phyloP scores from a whole-genome alignment of 257 asterid species.

The Ajuga chamaepitys region DNA sequence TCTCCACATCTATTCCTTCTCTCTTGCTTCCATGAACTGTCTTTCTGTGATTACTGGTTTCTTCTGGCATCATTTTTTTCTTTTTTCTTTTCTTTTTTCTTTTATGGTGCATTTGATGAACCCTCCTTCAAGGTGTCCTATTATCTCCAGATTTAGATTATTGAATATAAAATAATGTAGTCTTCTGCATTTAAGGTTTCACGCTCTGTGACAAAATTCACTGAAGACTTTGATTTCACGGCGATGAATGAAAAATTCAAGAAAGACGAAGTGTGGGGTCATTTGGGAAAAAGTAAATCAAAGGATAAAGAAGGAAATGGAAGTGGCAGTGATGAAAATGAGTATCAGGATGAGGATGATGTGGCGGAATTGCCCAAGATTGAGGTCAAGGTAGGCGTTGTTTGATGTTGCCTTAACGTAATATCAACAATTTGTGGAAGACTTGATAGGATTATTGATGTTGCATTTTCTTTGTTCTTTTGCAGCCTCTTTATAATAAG shows the following conservation, averaged over 20 bases:
- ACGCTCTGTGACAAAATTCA: slow-evolving; percentile 58
- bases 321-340: slow-evolving; percentile 49
- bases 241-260: slow-evolving; percentile 98
- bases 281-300: slow-evolving; percentile 60
- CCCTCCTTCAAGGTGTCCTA: background rate
- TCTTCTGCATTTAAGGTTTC: slow-evolving; percentile 39
- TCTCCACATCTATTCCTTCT: background rate
- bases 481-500: slow-evolving; percentile 78
- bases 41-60: background rate
- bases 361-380: slow-evolving; percentile 43
- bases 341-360: slow-evolving; percentile 41
- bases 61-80: background rate
- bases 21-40: background rate
- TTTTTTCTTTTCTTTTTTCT: too few relatives aligned
- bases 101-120: background rate
- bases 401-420: background rate
- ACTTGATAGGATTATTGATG: background rate
- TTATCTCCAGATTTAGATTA: background rate
- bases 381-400: slow-evolving; percentile 50
- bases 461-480: background rate
- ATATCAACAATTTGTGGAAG: background rate
- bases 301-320: slow-evolving; percentile 55
- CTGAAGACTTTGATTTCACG: slow-evolving; percentile 91
- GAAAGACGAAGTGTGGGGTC: slow-evolving; percentile 99
- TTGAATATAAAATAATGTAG: background rate